Evolutionary conservation across 2,329 filamentous ascomycete species (phyloP), one percentile per base, ranked within the genome.

Genomic region (Penicillium sumatraense): DNA sequence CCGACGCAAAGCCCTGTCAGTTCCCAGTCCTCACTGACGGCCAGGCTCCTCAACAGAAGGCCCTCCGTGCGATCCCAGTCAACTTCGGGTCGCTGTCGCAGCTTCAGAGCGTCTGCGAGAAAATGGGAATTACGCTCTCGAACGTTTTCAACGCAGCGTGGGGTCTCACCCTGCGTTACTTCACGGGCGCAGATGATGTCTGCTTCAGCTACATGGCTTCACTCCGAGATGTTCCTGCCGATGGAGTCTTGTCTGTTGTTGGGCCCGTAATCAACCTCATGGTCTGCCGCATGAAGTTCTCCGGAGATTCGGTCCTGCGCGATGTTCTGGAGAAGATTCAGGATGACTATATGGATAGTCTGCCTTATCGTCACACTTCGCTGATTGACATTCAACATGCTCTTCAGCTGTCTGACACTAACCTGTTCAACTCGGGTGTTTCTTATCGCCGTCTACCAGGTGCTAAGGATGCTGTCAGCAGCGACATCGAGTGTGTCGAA

Each of bases 131-230:
- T 16, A 83, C 81, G 0, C 52, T 82, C 2, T 76, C 81, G 2
- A 82, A 81, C 54, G 73, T 76, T 0, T 78, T 93, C 2, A 89
- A 96, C 70, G 87, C 89, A 3, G 79, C 87, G 2, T 96, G 93
- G 89, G 75, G 86, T 0, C 79, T 83, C 1, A 85, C 86, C 0
- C 74, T 96, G 1, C 80, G 83, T 16, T 78, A 78, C 27, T 74
- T 82, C 60, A 85, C 85, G 0, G 80, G 91, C 7, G 91, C 91
- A 0, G 76, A 95, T 16, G 83, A 97, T 13, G 82, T 91, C 0
- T 78, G 72, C 16, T 81, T 82, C 58, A 77, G 76, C 10, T 81
- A 80, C 57, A 72, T 79, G 46, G 60, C 71, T 6, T 75, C 72
- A 1, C 70, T 77, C 13, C 64, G 78, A 53, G 77, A 80, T 47